Evolutionary conservation across 805 yeast species (phyloP).

Genomic region (Metschnikowia lunata): DNA sequence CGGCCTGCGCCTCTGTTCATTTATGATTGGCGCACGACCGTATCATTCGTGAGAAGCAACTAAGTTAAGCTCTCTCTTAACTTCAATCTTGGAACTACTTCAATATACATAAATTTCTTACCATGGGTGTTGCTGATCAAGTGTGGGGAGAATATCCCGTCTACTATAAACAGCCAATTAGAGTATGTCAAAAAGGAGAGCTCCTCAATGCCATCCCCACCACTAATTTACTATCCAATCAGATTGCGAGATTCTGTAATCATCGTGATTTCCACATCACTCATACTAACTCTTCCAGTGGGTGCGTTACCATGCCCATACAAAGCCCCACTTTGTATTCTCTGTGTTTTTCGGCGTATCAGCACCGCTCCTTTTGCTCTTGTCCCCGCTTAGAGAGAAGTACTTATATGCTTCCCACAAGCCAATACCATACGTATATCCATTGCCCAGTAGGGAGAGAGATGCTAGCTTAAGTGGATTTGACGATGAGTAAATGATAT

Average conservation of each 20-base stretch:
- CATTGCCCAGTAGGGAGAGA: slow-evolving; percentile 53
- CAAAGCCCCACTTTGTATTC: slow-evolving; percentile 69
- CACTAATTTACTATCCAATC: too few species aligned
- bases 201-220: too few species aligned
- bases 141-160: slow-evolving; percentile 51
- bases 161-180: slow-evolving; percentile 57
- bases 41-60: too few species aligned
- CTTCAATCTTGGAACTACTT: not conserved
- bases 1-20: too few species aligned
- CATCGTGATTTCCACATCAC: too few species aligned
- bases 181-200: slow-evolving; percentile 41
- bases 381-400: slow-evolving; percentile 67
- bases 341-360: slow-evolving; percentile 59
- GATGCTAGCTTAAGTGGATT: slow-evolving; percentile 47
- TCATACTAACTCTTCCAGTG: slow-evolving; percentile 39
- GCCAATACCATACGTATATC: slow-evolving; percentile 60
- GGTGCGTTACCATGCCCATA: slow-evolving; percentile 72
- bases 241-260: too few species aligned
- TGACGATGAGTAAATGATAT: slow-evolving; percentile 38
- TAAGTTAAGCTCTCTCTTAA: not conserved
- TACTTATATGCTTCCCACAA: slow-evolving; percentile 60
- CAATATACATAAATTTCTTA: not conserved
- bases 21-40: too few species aligned
- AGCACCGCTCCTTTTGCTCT: slow-evolving; percentile 61
- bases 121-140: slow-evolving; percentile 29